phyloP scores from a whole-genome alignment of 352 stramenopile genomes.

The Pythium dissimile region DNA sequence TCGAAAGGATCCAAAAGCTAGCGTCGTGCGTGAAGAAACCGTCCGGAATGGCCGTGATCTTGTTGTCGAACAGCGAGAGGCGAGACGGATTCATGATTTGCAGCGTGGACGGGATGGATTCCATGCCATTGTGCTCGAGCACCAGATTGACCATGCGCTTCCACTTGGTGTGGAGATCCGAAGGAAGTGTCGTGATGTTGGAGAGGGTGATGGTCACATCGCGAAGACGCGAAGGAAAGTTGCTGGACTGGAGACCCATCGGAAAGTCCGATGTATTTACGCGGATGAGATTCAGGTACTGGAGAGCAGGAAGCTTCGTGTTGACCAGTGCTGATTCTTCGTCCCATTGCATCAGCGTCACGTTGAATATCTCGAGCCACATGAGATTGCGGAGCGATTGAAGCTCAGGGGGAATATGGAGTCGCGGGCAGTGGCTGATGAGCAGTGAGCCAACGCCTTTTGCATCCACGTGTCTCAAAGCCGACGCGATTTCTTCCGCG shows the following conservation, averaged over 20 bases:
- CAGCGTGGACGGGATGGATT: background rate
- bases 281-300: slow-evolving; percentile 6
- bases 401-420: slow-evolving; percentile 10
- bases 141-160: slow-evolving; percentile 10
- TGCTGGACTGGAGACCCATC: background rate
- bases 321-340: slow-evolving; percentile 3
- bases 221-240: slow-evolving; percentile 10
- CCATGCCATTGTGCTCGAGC: slow-evolving; percentile 2
- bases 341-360: slow-evolving; percentile 7
- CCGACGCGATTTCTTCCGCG: slow-evolving; percentile 1
- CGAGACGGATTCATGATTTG: slow-evolving; percentile 5
- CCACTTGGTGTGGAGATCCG: slow-evolving; percentile 17
- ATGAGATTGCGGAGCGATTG: slow-evolving; percentile 10
- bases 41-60: slow-evolving; percentile 5
- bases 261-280: slow-evolving; percentile 10
- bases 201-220: slow-evolving; percentile 12
- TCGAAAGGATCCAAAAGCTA: slow-evolving; percentile 8
- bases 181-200: slow-evolving; percentile 13
- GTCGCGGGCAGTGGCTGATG: slow-evolving; percentile 14
- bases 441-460: slow-evolving; percentile 4
- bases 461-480: slow-evolving; percentile 2
- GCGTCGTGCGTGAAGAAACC: background rate
- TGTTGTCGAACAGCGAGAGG: slow-evolving; percentile 13
- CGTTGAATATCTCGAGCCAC: slow-evolving; percentile 18
- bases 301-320: background rate